phyloP scores from a whole-genome alignment of 805 yeast species.

The Starmerella sirachaensis region DNA sequence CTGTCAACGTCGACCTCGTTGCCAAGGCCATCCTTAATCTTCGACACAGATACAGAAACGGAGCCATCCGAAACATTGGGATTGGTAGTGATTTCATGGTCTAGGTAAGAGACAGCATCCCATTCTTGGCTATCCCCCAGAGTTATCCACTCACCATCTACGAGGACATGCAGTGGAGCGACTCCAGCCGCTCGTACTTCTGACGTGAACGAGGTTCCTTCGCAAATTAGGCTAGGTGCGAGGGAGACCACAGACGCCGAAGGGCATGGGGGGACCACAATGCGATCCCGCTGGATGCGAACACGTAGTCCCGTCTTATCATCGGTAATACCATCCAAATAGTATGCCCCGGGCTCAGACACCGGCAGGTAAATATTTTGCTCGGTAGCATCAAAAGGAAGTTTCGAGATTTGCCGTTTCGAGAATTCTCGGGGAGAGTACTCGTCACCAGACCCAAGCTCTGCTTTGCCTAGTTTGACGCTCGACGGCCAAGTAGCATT shows the following conservation, averaged over 20 bases:
- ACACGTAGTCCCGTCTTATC: constrained; percentile 45
- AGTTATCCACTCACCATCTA: constrained; percentile 11
- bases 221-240: constrained; percentile 37
- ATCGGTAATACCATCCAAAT: constrained; percentile 56
- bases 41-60: neutral
- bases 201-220: constrained; percentile 44
- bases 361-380: constrained; percentile 47
- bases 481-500: constrained; percentile 61
- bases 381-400: constrained; percentile 10
- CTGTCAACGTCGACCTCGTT: constrained; percentile 1
- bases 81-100: neutral
- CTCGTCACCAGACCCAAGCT: constrained; percentile 5
- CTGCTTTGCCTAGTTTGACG: constrained; percentile 42
- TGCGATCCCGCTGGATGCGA: constrained; percentile 30
- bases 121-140: constrained; percentile 8
- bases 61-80: neutral
- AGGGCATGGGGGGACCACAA: constrained; percentile 70
- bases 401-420: constrained; percentile 40
- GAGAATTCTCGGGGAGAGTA: constrained; percentile 38
- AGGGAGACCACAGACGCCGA: constrained; percentile 39
- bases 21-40: constrained; percentile 6
- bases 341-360: constrained; percentile 63
- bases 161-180: constrained; percentile 53
- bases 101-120: constrained; percentile 6
- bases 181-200: constrained; percentile 56